Base-by-base conservation (phyloP, 306 rosid genomes). In the Castanea mollissima region DNA sequence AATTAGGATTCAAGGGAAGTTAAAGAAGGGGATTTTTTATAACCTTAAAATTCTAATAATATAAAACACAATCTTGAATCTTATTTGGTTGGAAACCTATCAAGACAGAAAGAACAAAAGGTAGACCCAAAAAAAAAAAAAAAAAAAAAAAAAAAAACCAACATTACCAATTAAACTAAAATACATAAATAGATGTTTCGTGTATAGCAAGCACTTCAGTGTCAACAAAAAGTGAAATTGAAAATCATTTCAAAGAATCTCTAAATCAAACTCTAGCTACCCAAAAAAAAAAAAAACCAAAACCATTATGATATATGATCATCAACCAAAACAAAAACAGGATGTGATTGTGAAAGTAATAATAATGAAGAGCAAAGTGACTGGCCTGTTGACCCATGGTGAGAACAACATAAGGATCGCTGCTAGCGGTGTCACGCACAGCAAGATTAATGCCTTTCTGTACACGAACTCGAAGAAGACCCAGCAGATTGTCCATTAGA, bases 381-480 rank as follows among this genome's bases (percentile, higher is more conserved):
- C 38, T 4, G 23, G 85, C 98, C 94, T 91, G 93, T 12, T 88
- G 54, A 6, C 74, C 97, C 80, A 79, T 72, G 57, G 77, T 31
- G 76, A 91, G 72, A 27, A 88, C 82, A 1, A 93, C 90, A 79
- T 90, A 95, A 64, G 99, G 97, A 23, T 95, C 99, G 20, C 99
- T 95, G 72, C 87, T 81, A 31, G 65, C 78, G 8, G 87, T 27
- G 75, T 95, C 99, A 1, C 98, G 96, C 74, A 90, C 78, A 2
- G 96, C 96, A 1, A 95, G 94, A 79, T 93, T 78, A 49, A 85
- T 76, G 0, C 99, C 99, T 82, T 80, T 81, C 69, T 74, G 74
- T 20, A 95, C 78, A 6, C 96, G 87, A 86, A 95, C 78, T 67
- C 88, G 84, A 35, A 95, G 91, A 85, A 92, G 94, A 52, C 99